Percentiles rank a stretch among this genome's conserved stretches.
These are phyloP conservation scores for Talaromyces wortmannii DNA, from an alignment of 495 filamentous ascomycete species.

Conservation along the genomic window DNA sequence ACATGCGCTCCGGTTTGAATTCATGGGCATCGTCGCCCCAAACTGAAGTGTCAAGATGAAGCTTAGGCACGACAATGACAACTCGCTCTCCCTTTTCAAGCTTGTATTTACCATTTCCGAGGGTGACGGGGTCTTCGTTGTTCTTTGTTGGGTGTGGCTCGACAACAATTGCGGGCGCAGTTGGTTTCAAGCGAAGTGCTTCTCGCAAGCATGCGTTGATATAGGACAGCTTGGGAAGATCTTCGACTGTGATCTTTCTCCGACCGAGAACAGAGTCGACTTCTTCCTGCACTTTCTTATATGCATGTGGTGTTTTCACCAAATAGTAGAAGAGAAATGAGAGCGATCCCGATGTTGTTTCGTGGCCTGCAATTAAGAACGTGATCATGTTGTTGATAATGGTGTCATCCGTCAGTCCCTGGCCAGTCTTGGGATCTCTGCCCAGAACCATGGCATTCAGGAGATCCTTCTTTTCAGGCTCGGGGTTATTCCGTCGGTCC, in stretches of 20 bases:
- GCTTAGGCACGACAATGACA: slow-evolving; percentile 46
- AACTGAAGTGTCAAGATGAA: slow-evolving; percentile 62
- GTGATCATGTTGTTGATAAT: slow-evolving; percentile 69
- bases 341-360: slow-evolving; percentile 60
- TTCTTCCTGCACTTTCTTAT: slow-evolving; percentile 57
- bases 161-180: slow-evolving; percentile 44
- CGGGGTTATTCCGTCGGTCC: slow-evolving; percentile 46
- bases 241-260: slow-evolving; percentile 55
- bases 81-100: slow-evolving; percentile 49
- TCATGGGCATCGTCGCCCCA: slow-evolving; percentile 54
- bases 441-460: slow-evolving; percentile 64
- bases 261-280: slow-evolving; percentile 60
- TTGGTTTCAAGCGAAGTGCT: slow-evolving; percentile 58
- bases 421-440: slow-evolving; percentile 59
- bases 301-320: slow-evolving; percentile 51
- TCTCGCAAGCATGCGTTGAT: slow-evolving; percentile 63
- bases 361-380: slow-evolving; percentile 67
- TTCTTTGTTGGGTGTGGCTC: slow-evolving; percentile 33
- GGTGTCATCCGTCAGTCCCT: slow-evolving; percentile 50
- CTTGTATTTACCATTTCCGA: slow-evolving; percentile 55
- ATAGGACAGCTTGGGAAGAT: slow-evolving; percentile 61
- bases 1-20: slow-evolving; percentile 63
- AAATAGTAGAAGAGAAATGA: slow-evolving; percentile 52
- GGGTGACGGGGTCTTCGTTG: slow-evolving; percentile 44
- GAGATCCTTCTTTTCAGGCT: slow-evolving; percentile 56